Evolutionary conservation across 106 monocot species (phyloP), one percentile per base, ranked within the genome.

Genomic region (Narthecium ossifragum): DNA sequence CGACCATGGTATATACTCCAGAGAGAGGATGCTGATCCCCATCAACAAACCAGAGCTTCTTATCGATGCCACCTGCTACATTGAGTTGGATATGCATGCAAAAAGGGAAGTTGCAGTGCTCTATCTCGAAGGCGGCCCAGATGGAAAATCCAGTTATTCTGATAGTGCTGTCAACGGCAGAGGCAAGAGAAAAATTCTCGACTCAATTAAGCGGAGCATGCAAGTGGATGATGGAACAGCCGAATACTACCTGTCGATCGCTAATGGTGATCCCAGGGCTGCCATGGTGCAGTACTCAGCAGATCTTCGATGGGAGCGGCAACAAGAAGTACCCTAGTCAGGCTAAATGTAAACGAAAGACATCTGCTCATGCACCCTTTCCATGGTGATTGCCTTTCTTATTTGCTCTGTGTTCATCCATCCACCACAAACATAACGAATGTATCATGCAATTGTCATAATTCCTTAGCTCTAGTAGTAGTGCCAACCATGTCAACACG

Each of bases 91-190:
- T 51, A 30, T 34, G 10, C 68, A 94, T 61, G 82, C 89, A 10
- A 89, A 80, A 65, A 71, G 93, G 65, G 93, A 94, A 78, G 93
- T 86, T 64, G 93, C 93, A 29, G 82, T 94, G 1, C 68, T 89
- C 5, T 89, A 94, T 64, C 61, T 85, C 10, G 80, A 86, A 22
- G 83, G 86, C 0, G 49, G 61, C 6, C 92, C 83, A 33, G 58
- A 65, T 46, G 47, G 61, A 33, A 46, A 61, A 26, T 25, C 45
- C 8, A 28, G 15, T 18, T 46, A 31, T 59, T 26, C 12, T 11
- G 3, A 4, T 40, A 52, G 48, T 11, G 18, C 39, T 1, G 39
- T 70, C 10, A 53, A 75, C 6, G 63, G 66, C 1, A 49, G 62
- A 53, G 70, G 77, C 36, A 74, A 60, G 59, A 77, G 72, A 48